Evolutionary conservation across 345 rosid species (phyloP).

Genomic region (Hibiscus tridactylites): DNA sequence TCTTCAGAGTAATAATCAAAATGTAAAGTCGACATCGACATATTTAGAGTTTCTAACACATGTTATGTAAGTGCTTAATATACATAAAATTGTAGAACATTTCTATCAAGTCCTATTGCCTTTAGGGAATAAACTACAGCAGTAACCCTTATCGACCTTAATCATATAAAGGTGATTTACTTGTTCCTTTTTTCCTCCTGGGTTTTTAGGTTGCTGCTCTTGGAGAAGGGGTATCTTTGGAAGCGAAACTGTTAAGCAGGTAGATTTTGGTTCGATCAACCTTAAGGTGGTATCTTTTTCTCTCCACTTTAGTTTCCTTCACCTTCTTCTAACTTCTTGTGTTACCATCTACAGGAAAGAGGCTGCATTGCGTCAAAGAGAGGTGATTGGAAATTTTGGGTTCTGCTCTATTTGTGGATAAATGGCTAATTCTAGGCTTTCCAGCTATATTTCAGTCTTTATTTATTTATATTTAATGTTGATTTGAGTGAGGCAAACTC

Average conservation of each 20-base stretch:
- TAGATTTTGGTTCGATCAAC: slow-evolving; percentile 16
- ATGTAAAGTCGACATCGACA: not conserved
- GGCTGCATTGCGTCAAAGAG: slow-evolving; percentile 92
- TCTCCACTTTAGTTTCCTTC: not conserved
- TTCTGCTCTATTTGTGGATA: not conserved
- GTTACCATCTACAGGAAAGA: slow-evolving; percentile 62
- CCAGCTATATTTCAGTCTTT: not conserved
- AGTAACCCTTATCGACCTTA: not conserved
- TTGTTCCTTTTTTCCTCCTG: not conserved
- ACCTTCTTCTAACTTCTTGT: slow-evolving; percentile 15
- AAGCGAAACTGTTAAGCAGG: slow-evolving; percentile 94
- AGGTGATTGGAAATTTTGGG: slow-evolving; percentile 38
- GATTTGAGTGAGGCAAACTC: not conserved
- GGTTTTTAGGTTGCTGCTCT: slow-evolving; percentile 68
- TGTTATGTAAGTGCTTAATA: not conserved
- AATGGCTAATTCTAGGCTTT: not conserved
- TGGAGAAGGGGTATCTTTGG: slow-evolving; percentile 94
- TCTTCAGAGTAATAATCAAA: not conserved
- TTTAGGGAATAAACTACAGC: not conserved
- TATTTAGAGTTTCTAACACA: not conserved
- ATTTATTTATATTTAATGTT: not conserved
- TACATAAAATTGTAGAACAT: not conserved
- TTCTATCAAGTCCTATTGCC: not conserved
- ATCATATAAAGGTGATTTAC: not conserved
- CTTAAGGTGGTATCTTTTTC: not conserved